Evolutionary conservation across 2,329 filamentous ascomycete species (phyloP), one percentile per base, ranked within the genome.

Genomic region (Hypoxylon sp.): DNA sequence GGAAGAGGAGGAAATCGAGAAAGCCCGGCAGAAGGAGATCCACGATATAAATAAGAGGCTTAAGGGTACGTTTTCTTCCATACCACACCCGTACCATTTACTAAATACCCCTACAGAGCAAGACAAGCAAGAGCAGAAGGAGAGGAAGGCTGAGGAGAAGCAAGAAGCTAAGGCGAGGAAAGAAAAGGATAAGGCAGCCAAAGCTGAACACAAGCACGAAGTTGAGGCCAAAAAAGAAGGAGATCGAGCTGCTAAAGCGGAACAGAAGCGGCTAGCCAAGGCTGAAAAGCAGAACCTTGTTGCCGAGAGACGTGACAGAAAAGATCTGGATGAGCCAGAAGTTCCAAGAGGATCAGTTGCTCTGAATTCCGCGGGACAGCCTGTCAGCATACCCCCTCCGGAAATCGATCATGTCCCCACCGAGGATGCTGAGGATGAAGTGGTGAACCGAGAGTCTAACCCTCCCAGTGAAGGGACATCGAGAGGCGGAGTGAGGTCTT

Each of bases 221-320:
- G 73, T 73, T 6, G 76, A 74, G 59, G 59, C 69, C 0, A 74
- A 63, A 46, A 88, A 83, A 57, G 82, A 84, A 7, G 84, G 85
- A 65, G 84, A 85, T 61, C 86, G 84, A 73, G 80, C 82, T 1
- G 81, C 79, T 45, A 85, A 82, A 69, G 81, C 81, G 1, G 86
- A 87, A 68, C 83, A 88, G 67, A 88, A 85, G 73, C 81, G 80
- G 8, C 70, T 78, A 3, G 74, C 76, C 19, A 84, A 85, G 65
- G 83, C 84, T 59, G 84, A 88, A 58, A 88, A 86, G 74, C 84
- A 82, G 23, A 87, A 81, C 59, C 81, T 81, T 1, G 78, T 76
- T 55, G 78, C 81, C 11, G 68, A 68, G 23, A 61, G 47, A 25
- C 53, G 63, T 12, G 53, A 63, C 39, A 75, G 77, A 1, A 76